Conservation (phyloP, 768 basidiomycete genomes). For the Lentinula sp. region DNA sequence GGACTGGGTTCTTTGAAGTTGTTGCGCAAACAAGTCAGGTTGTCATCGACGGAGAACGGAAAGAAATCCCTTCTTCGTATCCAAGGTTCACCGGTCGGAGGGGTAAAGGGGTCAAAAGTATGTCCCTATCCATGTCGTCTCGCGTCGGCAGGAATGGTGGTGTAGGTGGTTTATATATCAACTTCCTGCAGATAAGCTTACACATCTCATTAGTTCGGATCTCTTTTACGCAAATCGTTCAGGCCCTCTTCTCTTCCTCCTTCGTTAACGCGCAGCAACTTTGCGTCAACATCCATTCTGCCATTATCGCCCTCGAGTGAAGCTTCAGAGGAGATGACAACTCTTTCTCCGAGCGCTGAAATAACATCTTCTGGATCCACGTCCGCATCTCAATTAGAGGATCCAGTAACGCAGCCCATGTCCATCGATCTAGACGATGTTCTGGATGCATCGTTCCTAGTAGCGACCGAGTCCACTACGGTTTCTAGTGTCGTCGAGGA, state of each 20-base stretch:
- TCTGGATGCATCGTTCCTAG: constrained; percentile 63
- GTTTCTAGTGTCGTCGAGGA: constrained; percentile 14
- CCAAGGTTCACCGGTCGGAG: constrained; percentile 16
- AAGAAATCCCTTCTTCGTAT: constrained; percentile 45
- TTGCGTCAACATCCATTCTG: neutral
- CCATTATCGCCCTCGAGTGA: neutral
- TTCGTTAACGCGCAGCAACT: neutral
- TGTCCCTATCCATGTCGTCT: neutral
- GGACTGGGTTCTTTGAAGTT: constrained; percentile 32
- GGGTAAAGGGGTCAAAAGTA: constrained; percentile 1
- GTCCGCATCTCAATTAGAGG: constrained; percentile 16
- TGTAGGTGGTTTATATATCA: neutral
- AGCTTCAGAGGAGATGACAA: neutral
- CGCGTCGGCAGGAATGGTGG: neutral
- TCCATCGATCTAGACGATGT: constrained; percentile 64
- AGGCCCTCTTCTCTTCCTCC: constrained; percentile 7
- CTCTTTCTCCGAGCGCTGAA: neutral
- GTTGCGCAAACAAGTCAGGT: constrained; percentile 29
- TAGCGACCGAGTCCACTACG: constrained; percentile 37
- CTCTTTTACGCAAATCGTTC: neutral
- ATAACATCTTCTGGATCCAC: neutral
- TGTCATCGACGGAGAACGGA: constrained; percentile 38
- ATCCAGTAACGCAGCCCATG: constrained; percentile 37
- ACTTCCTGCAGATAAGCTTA: neutral
- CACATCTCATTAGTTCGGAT: neutral